A percentile compares a stretch with the other conserved stretches of the same genome.
Conservation (phyloP, 2,329 filamentous ascomycete genomes). For the Trichophyton schoenleinii region DNA sequence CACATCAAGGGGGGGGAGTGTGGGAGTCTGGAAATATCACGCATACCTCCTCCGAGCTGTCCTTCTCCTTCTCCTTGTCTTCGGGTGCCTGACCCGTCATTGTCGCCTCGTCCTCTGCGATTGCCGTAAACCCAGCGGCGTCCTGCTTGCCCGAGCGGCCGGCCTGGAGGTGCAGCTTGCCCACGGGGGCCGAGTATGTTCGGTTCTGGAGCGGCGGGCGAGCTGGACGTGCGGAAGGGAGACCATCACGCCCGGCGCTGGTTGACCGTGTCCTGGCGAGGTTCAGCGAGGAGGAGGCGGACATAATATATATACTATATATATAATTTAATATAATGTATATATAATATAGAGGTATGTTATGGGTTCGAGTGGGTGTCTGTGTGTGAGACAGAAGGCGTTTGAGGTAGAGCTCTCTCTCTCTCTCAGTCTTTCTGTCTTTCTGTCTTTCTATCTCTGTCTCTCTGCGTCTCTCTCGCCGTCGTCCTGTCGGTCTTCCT, state of each 20-base stretch:
- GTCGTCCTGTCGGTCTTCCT: neutral
- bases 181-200: slow-evolving; percentile 26
- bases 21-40: neutral
- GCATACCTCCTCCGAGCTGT: neutral
- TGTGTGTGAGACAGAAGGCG: neutral
- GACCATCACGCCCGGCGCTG: slow-evolving; percentile 22
- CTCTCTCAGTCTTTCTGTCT: neutral
- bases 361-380: neutral
- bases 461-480: neutral
- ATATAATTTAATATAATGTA: no score
- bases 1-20: no score
- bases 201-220: slow-evolving; percentile 24
- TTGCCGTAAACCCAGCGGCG: neutral
- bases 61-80: neutral
- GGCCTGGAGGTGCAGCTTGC: slow-evolving; percentile 10
- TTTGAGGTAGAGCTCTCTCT: neutral
- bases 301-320: slow-evolving; percentile 4
- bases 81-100: neutral
- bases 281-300: slow-evolving; percentile 15
- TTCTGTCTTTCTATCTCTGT: neutral
- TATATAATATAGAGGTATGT: no score
- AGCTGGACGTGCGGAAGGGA: slow-evolving; percentile 14
- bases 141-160: neutral
- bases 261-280: slow-evolving; percentile 21
- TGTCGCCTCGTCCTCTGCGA: slow-evolving; percentile 1